These are phyloP conservation scores for Entomortierella parvispora DNA, from an alignment of 192 early-diverging fungal genomes.

Conservation along the genomic window DNA sequence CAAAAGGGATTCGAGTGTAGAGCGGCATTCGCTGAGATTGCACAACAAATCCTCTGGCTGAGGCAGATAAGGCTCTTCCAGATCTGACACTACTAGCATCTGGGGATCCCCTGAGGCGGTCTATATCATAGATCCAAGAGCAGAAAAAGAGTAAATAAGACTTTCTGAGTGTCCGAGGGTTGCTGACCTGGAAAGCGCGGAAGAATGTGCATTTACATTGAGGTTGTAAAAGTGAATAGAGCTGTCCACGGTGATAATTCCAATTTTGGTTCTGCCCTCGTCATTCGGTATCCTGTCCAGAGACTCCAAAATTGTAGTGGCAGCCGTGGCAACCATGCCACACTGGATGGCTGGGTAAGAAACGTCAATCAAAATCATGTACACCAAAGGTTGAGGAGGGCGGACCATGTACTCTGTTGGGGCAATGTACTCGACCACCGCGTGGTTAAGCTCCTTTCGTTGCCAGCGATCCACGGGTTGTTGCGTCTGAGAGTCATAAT, in stretches of 20 bases:
- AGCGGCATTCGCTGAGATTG: conserved; percentile 84
- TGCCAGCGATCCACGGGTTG: conserved; percentile 85
- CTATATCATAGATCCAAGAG: conserved; percentile 11
- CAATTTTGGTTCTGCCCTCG: conserved; percentile 90
- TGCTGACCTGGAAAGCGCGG: not conserved
- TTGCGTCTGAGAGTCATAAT: conserved; percentile 82
- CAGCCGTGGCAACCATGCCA: conserved; percentile 77
- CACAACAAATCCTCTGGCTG: conserved; percentile 91
- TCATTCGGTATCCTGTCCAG: conserved; percentile 88
- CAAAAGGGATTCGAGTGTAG: conserved; percentile 77
- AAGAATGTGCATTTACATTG: conserved; percentile 46
- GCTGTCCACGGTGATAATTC: conserved; percentile 90
- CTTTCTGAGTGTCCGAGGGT: not conserved
- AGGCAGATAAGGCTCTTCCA: conserved; percentile 91
- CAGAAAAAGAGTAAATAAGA: not conserved
- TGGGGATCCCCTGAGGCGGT: conserved; percentile 82
- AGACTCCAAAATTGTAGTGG: conserved; percentile 81
- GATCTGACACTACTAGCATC: conserved; percentile 92
- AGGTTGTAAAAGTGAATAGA: conserved; percentile 94
- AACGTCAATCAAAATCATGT: conserved; percentile 95
- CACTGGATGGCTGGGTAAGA: conserved; percentile 90
- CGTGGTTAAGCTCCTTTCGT: conserved; percentile 89
- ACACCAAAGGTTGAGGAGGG: conserved; percentile 95
- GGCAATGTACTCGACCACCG: conserved; percentile 94
- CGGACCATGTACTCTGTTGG: conserved; percentile 98